phyloP scores from a whole-genome alignment of 2,329 filamentous ascomycete genomes.

The Trichophyton mentagrophytes region DNA sequence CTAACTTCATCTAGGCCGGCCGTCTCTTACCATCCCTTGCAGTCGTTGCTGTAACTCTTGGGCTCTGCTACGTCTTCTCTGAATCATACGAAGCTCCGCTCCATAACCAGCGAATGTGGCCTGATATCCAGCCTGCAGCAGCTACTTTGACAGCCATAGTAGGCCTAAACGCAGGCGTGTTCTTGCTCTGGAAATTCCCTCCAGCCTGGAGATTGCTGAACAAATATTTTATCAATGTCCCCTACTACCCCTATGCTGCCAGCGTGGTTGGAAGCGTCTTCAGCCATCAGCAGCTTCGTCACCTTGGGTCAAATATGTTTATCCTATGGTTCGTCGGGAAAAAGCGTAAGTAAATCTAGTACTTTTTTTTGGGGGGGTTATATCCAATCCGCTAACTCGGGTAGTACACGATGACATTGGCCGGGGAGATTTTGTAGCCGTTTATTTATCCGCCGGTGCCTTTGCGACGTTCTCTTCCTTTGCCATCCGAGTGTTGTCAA shows the following conservation, averaged over 20 bases:
- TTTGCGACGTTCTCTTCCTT: conserved; percentile 38
- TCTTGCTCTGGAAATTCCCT: conserved; percentile 40
- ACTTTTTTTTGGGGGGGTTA: neutral
- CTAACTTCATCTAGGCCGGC: conserved; percentile 20
- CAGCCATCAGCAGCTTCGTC: conserved; percentile 42
- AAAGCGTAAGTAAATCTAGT: conserved; percentile 30
- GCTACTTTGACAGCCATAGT: conserved; percentile 42
- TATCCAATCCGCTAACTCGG: neutral
- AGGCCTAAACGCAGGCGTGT: conserved; percentile 38
- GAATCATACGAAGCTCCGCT: conserved; percentile 39
- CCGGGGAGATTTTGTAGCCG: conserved; percentile 42
- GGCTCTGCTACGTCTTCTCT: conserved; percentile 33
- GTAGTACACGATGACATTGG: conserved; percentile 44
- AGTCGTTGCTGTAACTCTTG: conserved; percentile 27
- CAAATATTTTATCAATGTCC: conserved; percentile 42
- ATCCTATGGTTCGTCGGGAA: conserved; percentile 44
- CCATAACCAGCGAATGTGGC: conserved; percentile 37
- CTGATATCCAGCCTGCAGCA: conserved; percentile 37
- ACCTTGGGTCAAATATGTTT: conserved; percentile 43
- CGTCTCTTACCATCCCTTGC: conserved; percentile 37
- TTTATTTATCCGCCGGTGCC: conserved; percentile 39
- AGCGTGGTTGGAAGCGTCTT: conserved; percentile 44
- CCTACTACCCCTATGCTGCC: conserved; percentile 40
- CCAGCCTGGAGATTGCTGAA: conserved; percentile 45
- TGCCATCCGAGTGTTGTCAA: conserved; percentile 30